Base-by-base conservation (phyloP, 495 filamentous ascomycete species). In the Lindgomyces ingoldianus region DNA sequence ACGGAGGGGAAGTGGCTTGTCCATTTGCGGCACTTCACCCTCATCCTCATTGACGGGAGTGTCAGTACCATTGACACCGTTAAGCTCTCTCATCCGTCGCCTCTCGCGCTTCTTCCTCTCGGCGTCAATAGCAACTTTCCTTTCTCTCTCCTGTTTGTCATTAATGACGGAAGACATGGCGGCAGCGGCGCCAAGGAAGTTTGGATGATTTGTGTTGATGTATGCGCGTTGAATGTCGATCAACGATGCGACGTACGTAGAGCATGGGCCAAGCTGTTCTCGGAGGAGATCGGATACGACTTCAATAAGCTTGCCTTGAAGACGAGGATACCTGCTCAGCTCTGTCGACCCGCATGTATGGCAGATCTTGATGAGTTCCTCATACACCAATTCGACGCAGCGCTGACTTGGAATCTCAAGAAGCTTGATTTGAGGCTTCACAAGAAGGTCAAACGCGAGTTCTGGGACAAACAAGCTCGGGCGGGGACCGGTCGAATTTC, bases 191-290 rank as follows among this genome's bases (percentile, higher is more conserved):
- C 94, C 95, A 21, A 97, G 84, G 80, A 99, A 99, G 71, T 99
- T 99, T 30, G 94, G 94, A 69, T 99, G 94, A 73, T 99, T 99
- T 42, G 94, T 99, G 76, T 99, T 99, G 76, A 99, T 97, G 74
- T 99, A 99, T 16, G 94, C 94, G 61, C 94, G 84, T 76, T 99
- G 94, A 30, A 99, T 99, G 11, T 93, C 87, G 44, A 98, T 99
- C 41, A 99, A 82, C 22, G 91, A 96, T 72, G 96, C 94, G 4
- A 99, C 94, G 70, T 99, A 99, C 25, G 72, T 79, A 4, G 93
- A 93, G 53, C 89, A 85, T 16, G 94, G 94, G 0, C 95, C 93
- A 26, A 98, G 78, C 44, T 92, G 84, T 75, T 99, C 94, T 49
- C 94, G 87, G 48, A 99, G 84, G 46, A 99, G 87, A 73, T 99